Base-by-base conservation (phyloP, 1,284 basidiomycete species). In the Rhodotorula mucilaginosa region DNA sequence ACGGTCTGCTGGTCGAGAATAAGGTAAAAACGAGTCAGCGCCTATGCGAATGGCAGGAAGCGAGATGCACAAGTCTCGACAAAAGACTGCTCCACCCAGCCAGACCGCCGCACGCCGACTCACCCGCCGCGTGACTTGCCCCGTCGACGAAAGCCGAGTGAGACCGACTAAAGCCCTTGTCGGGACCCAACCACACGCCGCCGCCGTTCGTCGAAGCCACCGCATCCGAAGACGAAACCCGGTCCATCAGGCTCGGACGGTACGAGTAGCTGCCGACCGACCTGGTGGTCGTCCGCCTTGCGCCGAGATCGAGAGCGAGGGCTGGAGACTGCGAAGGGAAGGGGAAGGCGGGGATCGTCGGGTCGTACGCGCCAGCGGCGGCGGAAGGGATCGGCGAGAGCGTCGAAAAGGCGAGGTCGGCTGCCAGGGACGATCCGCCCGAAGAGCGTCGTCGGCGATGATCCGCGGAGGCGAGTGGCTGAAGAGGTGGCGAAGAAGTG, bases 331-430 rank as follows among this genome's bases (percentile, higher is more conserved):
- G 39, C 0, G 65, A 19, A 2, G 65, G 65, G 15, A 67, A 67
- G 21, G 69, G 69, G 59, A 67, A 71, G 23, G 69, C 52, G 48
- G 29, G 21, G 21, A 19, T 31, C 18, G 61, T 48, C 1, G 18
- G n/a, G 31, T 61, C 60, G 51, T 51, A 46, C 23, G 12, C 26
- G 66, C 34, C 26, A 34, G 46, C 47, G 54, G 51, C 61, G 31
- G 65, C 62, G 52, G 62, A 61, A 19, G 69, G 65, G 58, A 71
- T 71, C 12, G 69, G 69, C 19, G 69, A 71, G 13, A 71, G 62
- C 21, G n/a, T 61, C 21, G 60, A 61, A 39, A 39, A 39, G 7
- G 39, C 39, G 39, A 39, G 39, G 39, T 39, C 39, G 39, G 39
- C 39, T 7, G 39, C 39, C 39, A 39, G 39, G 39, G 39, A 39